These are phyloP conservation scores for Exophiala sideris DNA, from an alignment of 2,329 filamentous ascomycete genomes.

Conservation along the genomic window DNA sequence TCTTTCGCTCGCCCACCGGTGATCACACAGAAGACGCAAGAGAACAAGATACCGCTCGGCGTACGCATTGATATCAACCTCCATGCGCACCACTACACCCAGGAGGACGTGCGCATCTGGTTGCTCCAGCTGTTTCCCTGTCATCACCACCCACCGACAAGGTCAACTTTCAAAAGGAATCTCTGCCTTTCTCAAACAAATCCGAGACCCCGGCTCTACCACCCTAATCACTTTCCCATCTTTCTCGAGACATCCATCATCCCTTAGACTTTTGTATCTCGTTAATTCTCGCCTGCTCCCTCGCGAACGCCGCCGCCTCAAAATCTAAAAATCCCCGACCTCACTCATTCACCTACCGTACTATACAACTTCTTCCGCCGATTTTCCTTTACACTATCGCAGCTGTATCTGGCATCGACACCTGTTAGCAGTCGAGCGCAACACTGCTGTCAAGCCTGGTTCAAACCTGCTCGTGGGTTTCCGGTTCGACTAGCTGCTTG, in stretches of 20 bases:
- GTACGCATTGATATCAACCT: constrained; percentile 7
- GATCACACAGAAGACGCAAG: not conserved
- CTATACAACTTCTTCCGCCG: constrained; percentile 1
- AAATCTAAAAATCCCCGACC: constrained; percentile 23
- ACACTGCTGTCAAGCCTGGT: too few species aligned
- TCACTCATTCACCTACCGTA: not conserved
- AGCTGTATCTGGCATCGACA: not conserved
- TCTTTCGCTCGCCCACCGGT: not conserved
- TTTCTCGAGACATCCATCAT: constrained; percentile 8
- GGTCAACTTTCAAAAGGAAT: constrained; percentile 7
- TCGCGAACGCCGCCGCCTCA: constrained; percentile 15
- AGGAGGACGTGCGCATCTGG: constrained; percentile 11
- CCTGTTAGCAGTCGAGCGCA: not conserved
- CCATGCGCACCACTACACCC: not conserved
- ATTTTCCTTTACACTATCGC: constrained; percentile 5
- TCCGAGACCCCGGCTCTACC: constrained; percentile 5
- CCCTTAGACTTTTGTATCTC: constrained; percentile 9
- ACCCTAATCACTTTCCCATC: constrained; percentile 9
- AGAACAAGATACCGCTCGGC: not conserved
- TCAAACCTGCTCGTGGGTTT: too few species aligned
- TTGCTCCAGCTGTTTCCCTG: constrained; percentile 23
- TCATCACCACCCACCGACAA: constrained; percentile 11
- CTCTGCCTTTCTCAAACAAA: constrained; percentile 2
- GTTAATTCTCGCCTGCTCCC: constrained; percentile 22
- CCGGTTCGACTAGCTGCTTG: too few species aligned